These are phyloP conservation scores for Hypocreales sp. DNA, from an alignment of 2,329 filamentous ascomycete species.

Conservation along the genomic window DNA sequence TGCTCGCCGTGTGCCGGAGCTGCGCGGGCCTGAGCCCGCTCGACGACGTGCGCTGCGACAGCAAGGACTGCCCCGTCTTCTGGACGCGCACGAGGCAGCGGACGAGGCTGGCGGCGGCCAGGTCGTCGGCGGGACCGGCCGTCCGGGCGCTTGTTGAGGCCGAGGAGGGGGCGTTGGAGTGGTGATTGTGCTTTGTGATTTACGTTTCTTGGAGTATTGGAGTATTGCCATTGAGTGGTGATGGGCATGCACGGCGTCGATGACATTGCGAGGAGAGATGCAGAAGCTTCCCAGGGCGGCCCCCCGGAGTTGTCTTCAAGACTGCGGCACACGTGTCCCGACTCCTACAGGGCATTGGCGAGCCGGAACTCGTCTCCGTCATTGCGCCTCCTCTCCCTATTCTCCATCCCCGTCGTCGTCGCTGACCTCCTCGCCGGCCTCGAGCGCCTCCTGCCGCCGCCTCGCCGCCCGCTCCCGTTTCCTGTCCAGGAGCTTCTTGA, in stretches of 20 bases:
- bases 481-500: constrained; percentile 66
- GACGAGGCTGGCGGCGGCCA: constrained; percentile 27
- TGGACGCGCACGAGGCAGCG: constrained; percentile 58
- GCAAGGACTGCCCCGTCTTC: constrained; percentile 83
- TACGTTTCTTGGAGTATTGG: too few species aligned
- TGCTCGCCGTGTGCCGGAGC: constrained; percentile 60
- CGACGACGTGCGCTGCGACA: constrained; percentile 77
- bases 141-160: constrained; percentile 15
- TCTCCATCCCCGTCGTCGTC: constrained; percentile 21
- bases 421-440: constrained; percentile 32
- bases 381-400: too few species aligned
- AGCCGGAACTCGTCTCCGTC: too few species aligned
- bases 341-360: too few species aligned
- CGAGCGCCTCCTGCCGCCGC: constrained; percentile 36
- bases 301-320: too few species aligned
- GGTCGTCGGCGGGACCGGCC: constrained; percentile 13
- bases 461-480: constrained; percentile 48
- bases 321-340: too few species aligned
- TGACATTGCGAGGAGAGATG: too few species aligned
- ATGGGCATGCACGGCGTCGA: too few species aligned
- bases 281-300: too few species aligned
- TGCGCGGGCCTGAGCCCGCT: constrained; percentile 60
- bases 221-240: too few species aligned
- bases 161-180: constrained; percentile 15
- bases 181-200: too few species aligned